These are phyloP conservation scores for Cyberlindnera samutprakarnensis DNA, from an alignment of 805 yeast genomes.

Conservation along the genomic window DNA sequence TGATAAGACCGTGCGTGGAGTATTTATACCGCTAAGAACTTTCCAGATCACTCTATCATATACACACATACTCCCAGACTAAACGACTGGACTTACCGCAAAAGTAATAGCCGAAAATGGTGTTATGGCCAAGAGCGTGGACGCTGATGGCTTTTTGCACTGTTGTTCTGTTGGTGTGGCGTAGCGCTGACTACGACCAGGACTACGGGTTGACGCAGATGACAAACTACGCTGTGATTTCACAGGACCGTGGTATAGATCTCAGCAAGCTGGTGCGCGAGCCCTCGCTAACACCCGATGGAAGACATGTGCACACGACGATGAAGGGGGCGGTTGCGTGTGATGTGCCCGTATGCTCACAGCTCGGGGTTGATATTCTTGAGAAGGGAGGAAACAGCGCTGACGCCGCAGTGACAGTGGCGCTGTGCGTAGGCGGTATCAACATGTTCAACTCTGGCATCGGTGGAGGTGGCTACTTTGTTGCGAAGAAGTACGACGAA, in stretches of 20 bases:
- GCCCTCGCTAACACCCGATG: constrained; percentile 30
- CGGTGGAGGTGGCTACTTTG: constrained; percentile 87
- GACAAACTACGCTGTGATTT: constrained; percentile 3
- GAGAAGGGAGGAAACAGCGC: constrained; percentile 67
- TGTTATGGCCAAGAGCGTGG: too few relatives aligned
- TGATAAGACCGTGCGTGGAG: too few relatives aligned
- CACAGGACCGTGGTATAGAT: constrained; percentile 28
- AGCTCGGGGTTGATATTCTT: constrained; percentile 26
- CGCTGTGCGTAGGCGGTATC: constrained; percentile 79
- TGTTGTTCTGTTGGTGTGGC: too few relatives aligned
- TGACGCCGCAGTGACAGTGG: constrained; percentile 86
- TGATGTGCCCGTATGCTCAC: constrained; percentile 29
- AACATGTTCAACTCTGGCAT: constrained; percentile 83
- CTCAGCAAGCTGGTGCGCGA: constrained; percentile 28
- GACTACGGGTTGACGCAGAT: neutral
- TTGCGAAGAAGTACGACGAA: constrained; percentile 32
- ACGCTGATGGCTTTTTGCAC: too few relatives aligned
- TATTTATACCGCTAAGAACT: too few relatives aligned
- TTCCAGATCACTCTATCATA: too few relatives aligned
- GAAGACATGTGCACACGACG: constrained; percentile 18
- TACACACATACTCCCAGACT: too few relatives aligned
- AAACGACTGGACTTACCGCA: too few relatives aligned
- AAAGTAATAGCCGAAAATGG: too few relatives aligned
- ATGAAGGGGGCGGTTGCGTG: constrained; percentile 19
- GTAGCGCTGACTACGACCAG: neutral